phyloP scores from a whole-genome alignment of 108 stramenopile genomes.

The Cyclotella kingstonii region DNA sequence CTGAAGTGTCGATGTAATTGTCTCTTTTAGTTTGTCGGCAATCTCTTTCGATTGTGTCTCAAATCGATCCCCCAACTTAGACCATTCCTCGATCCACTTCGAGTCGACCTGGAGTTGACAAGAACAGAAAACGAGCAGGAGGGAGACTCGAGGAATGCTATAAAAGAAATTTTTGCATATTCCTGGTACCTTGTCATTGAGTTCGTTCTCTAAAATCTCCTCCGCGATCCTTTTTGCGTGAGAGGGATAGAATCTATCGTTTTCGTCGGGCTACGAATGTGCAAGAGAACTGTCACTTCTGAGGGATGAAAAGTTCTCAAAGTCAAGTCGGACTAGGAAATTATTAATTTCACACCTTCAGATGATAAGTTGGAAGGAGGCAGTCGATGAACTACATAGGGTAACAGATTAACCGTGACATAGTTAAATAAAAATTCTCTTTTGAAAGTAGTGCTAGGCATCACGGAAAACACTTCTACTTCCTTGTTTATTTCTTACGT shows the following conservation, averaged over 20 bases:
- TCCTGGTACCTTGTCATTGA: constrained; percentile 1
- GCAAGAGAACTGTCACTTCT: no score
- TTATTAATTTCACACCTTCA: no score
- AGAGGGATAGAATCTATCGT: constrained; percentile 43
- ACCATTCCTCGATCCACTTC: constrained; percentile 55
- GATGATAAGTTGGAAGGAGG: constrained; percentile 35
- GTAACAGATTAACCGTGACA: neutral
- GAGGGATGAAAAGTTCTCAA: no score
- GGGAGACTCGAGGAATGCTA: no score
- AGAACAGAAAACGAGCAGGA: neutral
- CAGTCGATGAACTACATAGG: constrained; percentile 11
- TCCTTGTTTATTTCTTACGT: neutral
- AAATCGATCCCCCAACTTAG: constrained; percentile 34
- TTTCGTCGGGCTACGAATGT: constrained; percentile 48
- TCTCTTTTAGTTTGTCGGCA: constrained; percentile 60
- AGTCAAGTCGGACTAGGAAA: no score
- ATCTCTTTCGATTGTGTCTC: constrained; percentile 44
- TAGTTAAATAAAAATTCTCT: no score
- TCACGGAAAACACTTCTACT: no score
- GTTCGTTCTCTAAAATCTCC: constrained; percentile 41
- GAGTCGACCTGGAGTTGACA: constrained; percentile 25
- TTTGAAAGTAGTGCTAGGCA: no score
- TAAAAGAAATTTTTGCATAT: no score
- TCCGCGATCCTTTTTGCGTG: constrained; percentile 33
- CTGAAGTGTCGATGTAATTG: constrained; percentile 43